These are phyloP conservation scores for Aspergillus candidus DNA, from an alignment of 2,329 filamentous ascomycete species.

Conservation along the genomic window DNA sequence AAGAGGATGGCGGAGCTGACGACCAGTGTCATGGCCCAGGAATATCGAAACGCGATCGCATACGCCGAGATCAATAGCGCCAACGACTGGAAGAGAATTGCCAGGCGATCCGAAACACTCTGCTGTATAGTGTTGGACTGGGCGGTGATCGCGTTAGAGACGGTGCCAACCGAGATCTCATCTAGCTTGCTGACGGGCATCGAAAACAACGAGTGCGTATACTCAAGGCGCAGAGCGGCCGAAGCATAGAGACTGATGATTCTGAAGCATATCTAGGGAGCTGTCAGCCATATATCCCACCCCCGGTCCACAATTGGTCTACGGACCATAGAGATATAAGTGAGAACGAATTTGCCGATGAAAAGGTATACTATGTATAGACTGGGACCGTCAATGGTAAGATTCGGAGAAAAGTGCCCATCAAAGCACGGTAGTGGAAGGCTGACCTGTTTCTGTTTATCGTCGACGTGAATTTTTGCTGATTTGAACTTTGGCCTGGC, in stretches of 20 bases:
- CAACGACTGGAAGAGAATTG: constrained; percentile 38
- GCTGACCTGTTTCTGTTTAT: constrained; percentile 38
- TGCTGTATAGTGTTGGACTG: constrained; percentile 50
- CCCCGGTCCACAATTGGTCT: neutral
- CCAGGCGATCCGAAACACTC: constrained; percentile 50
- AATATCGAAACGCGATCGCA: constrained; percentile 48
- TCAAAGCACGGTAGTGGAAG: too few relatives aligned
- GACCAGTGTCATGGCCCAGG: constrained; percentile 49
- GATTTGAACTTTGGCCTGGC: constrained; percentile 34
- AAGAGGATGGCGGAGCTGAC: constrained; percentile 44
- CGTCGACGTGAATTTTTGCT: constrained; percentile 45
- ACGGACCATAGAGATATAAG: constrained; percentile 51
- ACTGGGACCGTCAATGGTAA: constrained; percentile 23
- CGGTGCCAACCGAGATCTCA: constrained; percentile 45
- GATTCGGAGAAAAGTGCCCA: neutral
- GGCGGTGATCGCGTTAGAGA: constrained; percentile 48
- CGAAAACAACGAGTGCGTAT: constrained; percentile 45
- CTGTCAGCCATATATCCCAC: neutral
- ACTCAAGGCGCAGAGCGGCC: constrained; percentile 45
- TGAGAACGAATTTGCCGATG: constrained; percentile 49
- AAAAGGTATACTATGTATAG: constrained; percentile 56
- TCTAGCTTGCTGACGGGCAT: constrained; percentile 48
- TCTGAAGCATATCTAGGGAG: constrained; percentile 39
- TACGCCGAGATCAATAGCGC: constrained; percentile 42
- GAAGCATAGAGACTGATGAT: constrained; percentile 48